Evolutionary conservation across 441 rosid genomes (phyloP).

Genomic region (Brassica balearica): DNA sequence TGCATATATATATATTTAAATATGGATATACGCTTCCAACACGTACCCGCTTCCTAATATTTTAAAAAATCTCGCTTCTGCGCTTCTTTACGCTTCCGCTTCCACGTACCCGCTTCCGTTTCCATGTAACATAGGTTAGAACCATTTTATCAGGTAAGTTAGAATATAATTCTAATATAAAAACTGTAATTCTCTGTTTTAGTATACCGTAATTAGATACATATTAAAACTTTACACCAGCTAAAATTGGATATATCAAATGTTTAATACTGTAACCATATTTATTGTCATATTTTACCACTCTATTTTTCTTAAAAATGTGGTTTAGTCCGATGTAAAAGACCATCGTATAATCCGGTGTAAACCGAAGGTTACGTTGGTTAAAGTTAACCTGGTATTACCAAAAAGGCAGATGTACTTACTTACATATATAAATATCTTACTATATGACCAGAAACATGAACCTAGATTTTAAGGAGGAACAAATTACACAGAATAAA

Average conservation of each 20-base stretch:
- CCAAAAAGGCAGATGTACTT: neutral
- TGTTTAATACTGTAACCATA: neutral
- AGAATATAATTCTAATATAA: no score
- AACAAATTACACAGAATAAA: conserved; percentile 23
- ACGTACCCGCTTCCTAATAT: no score
- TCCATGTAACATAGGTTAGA: no score
- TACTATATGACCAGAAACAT: conserved; percentile 10
- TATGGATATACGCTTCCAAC: no score
- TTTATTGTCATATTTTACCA: neutral
- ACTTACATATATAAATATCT: neutral
- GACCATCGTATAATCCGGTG: neutral
- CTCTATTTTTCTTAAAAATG: neutral
- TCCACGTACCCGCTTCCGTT: no score
- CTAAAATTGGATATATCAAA: neutral
- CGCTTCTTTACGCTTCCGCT: no score
- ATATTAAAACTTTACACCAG: neutral
- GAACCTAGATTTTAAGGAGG: conserved; percentile 31
- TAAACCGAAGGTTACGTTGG: neutral
- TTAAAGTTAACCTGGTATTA: conserved; percentile 16
- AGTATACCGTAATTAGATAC: neutral
- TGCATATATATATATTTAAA: no score
- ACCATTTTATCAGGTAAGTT: neutral
- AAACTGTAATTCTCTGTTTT: no score
- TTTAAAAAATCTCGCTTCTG: no score
- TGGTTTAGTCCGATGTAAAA: neutral